Base-by-base conservation (phyloP, 176 grass and related monocot species). In the Ampelocalamus luodianensis region DNA sequence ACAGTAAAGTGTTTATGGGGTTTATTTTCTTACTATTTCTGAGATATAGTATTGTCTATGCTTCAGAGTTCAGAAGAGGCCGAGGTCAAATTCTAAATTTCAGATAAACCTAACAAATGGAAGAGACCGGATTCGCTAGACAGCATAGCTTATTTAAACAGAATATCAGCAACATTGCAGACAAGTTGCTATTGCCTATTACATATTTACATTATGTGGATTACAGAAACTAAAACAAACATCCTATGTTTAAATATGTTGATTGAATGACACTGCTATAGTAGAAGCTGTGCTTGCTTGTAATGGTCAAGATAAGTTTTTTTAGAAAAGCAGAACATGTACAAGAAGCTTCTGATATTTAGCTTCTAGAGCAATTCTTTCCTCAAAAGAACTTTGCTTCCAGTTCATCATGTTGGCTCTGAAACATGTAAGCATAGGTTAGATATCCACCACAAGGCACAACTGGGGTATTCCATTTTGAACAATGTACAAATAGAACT, bases 311-410 rank as follows among this genome's bases (percentile, higher is more conserved):
- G 6, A 42, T 42, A 42, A 42, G 39, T 34, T 42, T 42, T 42
- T 42, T 42, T 42, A 42, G 39, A 42, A 42, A 42, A 42, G 39
- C 8, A 5, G 10, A 46, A 4, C 34, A 3, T 40, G 8, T 40
- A 68, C 36, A 37, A 6, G 14, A 48, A 45, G 74, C 72, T 92
- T 92, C 75, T 89, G 87, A 68, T 87, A 92, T 61, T 84, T 92
- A 49, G 87, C 79, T 79, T 92, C 90, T 37, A 89, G 82, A 14
- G 78, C 90, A 67, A 83, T 49, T 76, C 83, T 92, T 70, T 92
- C 82, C 73, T 83, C 83, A 42, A 92, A n/a, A 74, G 48, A 89
- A 92, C 59, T 89, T 92, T 7, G 72, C 82, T 72, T 89, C 55
- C 22, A 92, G 36, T 46, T 83, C 83, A 55, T 89, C 87, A 77